Evolutionary conservation across 2,329 filamentous ascomycete genomes (phyloP).

Genomic region (Diplodia scrobiculata): DNA sequence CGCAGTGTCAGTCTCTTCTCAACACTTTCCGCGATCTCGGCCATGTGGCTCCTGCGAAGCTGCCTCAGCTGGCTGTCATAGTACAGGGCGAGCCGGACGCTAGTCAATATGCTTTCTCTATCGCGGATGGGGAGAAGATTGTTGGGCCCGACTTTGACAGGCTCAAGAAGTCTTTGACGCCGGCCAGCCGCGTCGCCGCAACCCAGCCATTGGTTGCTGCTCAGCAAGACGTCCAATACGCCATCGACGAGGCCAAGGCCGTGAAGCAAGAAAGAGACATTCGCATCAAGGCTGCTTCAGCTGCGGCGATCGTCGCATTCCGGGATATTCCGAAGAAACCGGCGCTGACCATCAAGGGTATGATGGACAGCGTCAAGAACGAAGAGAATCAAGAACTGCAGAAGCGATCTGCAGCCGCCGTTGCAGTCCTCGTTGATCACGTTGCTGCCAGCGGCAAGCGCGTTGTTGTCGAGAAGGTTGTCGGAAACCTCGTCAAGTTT

Average conservation of each 20-base stretch:
- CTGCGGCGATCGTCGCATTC: constrained; percentile 86
- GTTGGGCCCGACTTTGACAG: constrained; percentile 82
- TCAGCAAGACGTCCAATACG: constrained; percentile 66
- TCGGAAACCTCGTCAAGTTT: constrained; percentile 93
- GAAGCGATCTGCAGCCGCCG: constrained; percentile 78
- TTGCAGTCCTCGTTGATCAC: constrained; percentile 81
- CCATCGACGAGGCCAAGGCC: constrained; percentile 76
- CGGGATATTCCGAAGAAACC: constrained; percentile 89
- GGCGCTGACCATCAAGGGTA: constrained; percentile 85
- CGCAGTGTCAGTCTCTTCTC: constrained; percentile 86
- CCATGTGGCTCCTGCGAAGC: constrained; percentile 51
- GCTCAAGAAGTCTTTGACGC: constrained; percentile 83
- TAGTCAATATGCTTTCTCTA: constrained; percentile 87
- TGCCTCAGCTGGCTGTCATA: constrained; percentile 82
- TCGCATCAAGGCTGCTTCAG: constrained; percentile 81
- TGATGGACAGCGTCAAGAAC: constrained; percentile 97
- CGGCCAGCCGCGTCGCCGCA: constrained; percentile 83
- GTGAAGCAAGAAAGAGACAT: constrained; percentile 82
- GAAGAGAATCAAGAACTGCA: constrained; percentile 92
- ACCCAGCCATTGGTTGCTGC: constrained; percentile 77
- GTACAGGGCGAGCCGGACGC: constrained; percentile 92
- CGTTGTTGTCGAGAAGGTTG: constrained; percentile 91
- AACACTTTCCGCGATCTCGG: constrained; percentile 78
- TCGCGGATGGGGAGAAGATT: constrained; percentile 84
- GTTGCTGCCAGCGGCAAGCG: constrained; percentile 79